Evolutionary conservation across 1,139 yeast genomes (phyloP).

Genomic region (Pichia inconspicua): DNA sequence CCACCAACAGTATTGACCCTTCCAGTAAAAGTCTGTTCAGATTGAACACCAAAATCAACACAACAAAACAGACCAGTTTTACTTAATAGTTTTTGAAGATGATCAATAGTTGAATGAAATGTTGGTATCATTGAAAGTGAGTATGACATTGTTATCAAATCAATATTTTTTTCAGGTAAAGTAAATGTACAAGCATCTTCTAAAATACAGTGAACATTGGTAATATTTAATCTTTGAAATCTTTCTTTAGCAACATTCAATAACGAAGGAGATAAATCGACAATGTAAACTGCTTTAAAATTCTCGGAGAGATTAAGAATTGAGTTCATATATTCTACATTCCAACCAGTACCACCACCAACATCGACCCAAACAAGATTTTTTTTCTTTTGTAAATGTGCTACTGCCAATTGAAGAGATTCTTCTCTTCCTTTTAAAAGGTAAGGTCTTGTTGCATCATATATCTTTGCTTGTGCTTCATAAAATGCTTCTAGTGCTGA

Average conservation of each 20-base stretch:
- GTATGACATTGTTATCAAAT: conserved; percentile 68
- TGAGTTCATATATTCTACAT: conserved; percentile 66
- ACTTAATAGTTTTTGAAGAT: conserved; percentile 46
- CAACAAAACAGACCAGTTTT: conserved; percentile 55
- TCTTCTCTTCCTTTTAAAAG: conserved; percentile 66
- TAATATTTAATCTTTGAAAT: conserved; percentile 47
- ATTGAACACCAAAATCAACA: conserved; percentile 76
- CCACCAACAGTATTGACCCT: conserved; percentile 72
- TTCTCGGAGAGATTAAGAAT: conserved; percentile 39
- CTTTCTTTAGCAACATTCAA: conserved; percentile 64
- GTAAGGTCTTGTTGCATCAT: conserved; percentile 59
- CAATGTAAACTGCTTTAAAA: conserved; percentile 61
- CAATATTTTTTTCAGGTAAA: conserved; percentile 41
- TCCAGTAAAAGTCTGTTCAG: conserved; percentile 57
- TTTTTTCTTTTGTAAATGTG: conserved; percentile 40
- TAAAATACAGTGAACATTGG: conserved; percentile 59
- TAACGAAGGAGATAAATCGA: conserved; percentile 70
- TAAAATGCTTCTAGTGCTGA: conserved; percentile 64
- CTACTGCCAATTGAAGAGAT: conserved; percentile 50
- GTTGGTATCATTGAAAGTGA: conserved; percentile 82
- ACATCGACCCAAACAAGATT: conserved; percentile 72
- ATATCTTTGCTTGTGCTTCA: conserved; percentile 66
- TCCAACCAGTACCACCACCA: conserved; percentile 83
- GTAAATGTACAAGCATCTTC: conserved; percentile 70
- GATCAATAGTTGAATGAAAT: conserved; percentile 73